Conservation (phyloP, 345 rosid species). For the Sapria himalayana region DNA sequence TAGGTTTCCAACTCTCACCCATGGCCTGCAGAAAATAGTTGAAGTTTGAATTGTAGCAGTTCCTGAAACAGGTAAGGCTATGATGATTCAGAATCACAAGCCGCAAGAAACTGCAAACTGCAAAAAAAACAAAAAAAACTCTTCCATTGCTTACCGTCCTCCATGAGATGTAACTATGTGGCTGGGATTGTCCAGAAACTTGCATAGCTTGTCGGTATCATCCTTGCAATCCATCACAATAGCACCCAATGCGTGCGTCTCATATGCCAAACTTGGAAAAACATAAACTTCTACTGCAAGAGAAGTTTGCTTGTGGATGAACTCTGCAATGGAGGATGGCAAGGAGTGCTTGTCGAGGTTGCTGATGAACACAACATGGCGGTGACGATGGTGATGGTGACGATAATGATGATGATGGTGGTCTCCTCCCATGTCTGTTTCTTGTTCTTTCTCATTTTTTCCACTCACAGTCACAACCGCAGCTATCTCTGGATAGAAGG, state of each 20-base stretch:
- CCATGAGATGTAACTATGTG: constrained; percentile 16
- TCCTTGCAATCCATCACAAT: constrained; percentile 11
- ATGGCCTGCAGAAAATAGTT: constrained; percentile 19
- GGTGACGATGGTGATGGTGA: no score
- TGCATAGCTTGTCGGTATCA: constrained; percentile 11
- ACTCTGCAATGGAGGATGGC: constrained; percentile 16
- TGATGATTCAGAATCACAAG: background rate
- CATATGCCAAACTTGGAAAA: constrained; percentile 18
- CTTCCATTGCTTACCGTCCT: constrained; percentile 15
- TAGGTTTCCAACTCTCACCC: constrained; percentile 12
- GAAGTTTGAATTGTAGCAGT: background rate
- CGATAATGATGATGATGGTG: no score
- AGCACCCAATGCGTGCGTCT: constrained; percentile 12
- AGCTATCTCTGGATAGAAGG: constrained; percentile 4
- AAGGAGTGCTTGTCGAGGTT: constrained; percentile 22
- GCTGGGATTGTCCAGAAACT: constrained; percentile 15
- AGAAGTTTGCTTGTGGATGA: constrained; percentile 16
- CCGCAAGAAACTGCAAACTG: background rate
- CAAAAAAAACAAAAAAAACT: background rate
- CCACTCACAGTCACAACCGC: background rate
- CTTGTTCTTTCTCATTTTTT: constrained; percentile 8
- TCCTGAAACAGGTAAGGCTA: background rate
- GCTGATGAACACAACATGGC: constrained; percentile 11
- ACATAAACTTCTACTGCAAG: constrained; percentile 10
- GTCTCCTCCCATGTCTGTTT: constrained; percentile 20